These are phyloP conservation scores for Rhypophila decipiens DNA, from an alignment of 495 filamentous ascomycete genomes.

Conservation along the genomic window DNA sequence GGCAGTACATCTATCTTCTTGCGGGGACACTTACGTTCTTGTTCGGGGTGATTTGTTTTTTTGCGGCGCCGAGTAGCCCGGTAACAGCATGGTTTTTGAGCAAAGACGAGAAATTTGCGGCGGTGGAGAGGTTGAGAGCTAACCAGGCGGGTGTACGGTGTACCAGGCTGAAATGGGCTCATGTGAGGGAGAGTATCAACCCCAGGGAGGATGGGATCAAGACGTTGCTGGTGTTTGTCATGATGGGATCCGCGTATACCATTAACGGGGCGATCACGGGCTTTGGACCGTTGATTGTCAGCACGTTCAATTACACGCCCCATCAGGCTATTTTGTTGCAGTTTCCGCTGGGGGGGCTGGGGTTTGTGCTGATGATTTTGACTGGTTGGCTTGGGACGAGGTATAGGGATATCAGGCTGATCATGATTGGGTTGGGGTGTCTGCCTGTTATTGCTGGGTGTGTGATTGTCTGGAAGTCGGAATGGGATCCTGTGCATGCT, in stretches of 20 bases:
- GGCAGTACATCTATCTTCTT: constrained; percentile 71
- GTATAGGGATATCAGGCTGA: constrained; percentile 57
- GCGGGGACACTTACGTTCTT: constrained; percentile 54
- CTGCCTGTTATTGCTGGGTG: constrained; percentile 69
- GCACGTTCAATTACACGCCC: constrained; percentile 62
- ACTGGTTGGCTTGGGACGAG: constrained; percentile 55
- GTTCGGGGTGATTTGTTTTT: constrained; percentile 42
- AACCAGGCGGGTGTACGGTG: constrained; percentile 60
- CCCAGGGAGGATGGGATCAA: constrained; percentile 68
- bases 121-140: constrained; percentile 58
- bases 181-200: constrained; percentile 43
- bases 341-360: constrained; percentile 62
- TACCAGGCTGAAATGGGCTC: constrained; percentile 42
- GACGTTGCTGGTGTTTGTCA: constrained; percentile 43
- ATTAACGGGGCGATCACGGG: constrained; percentile 73
- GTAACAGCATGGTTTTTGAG: constrained; percentile 65
- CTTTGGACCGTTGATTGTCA: constrained; percentile 69
- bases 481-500: constrained; percentile 58
- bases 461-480: constrained; percentile 65
- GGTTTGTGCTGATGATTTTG: constrained; percentile 56
- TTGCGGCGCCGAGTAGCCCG: constrained; percentile 68
- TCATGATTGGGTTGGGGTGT: constrained; percentile 57
- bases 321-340: constrained; percentile 66
- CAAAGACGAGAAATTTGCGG: constrained; percentile 60
- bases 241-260: constrained; percentile 56